Evolutionary conservation across 768 basidiomycete species (phyloP), one percentile per base, ranked within the genome.

Genomic region (Mycena amicta): DNA sequence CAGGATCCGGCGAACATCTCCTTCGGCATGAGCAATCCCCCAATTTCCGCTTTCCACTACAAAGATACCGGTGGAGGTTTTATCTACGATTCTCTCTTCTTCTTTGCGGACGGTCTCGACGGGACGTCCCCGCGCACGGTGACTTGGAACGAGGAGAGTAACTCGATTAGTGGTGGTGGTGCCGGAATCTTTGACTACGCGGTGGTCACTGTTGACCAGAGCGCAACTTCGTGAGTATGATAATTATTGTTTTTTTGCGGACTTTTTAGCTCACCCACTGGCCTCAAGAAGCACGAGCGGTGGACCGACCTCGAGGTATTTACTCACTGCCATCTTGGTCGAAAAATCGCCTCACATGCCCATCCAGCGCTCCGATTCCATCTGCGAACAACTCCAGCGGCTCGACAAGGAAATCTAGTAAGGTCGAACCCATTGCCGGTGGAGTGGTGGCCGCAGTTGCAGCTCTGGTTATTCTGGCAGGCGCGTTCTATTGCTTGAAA

Each of bases 101-200:
- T 49, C n/a, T 25, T 20, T 6, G 27, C 27, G 22, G 6, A 49
- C 6, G 27, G n/a, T 29, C 47, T 49, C 25, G 47, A 49, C 27
- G 47, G 47, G 47, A 49, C 47, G 47, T 8, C 4, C 15, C 47
- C 5, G n/a, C 47, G 27, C 22, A 49, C 47, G 47, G 47, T 49
- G 5, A 29, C 47, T 5, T 49, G 23, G 23, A 49, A 12, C 13
- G 8, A 22, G 25, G 27, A 8, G 13, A n/a, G 5, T 6, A n/a
- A 5, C 8, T 6, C 8, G 11, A 18, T 8, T 8, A 8, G 11
- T 23, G 22, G 22, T 16, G 43, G 22, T 45, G 43, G n/a, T n/a
- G n/a, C n/a, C n/a, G n/a, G n/a, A n/a, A n/a, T n/a, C n/a, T 49
- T 49, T 49, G 47, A 49, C 47, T 49, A 49, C n/a, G 47, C 47